A percentile compares a stretch with the other conserved stretches of the same genome.
phyloP scores from a whole-genome alignment of 2,329 filamentous ascomycete species.

The Penicillium sp. region DNA sequence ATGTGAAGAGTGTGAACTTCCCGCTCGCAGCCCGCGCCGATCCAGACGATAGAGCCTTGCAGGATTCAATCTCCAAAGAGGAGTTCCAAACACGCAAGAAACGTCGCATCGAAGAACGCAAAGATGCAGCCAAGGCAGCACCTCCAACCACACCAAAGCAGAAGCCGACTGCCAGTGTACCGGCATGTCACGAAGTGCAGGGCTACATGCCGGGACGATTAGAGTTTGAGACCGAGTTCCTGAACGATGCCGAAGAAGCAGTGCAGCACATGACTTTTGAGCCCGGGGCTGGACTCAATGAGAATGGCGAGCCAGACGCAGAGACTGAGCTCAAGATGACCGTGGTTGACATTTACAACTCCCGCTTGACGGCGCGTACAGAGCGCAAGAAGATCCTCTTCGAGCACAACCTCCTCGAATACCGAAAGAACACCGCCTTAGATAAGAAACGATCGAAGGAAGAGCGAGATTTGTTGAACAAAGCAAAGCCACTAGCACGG shows the following conservation, averaged over 20 bases:
- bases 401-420: constrained; percentile 89
- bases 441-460: constrained; percentile 98
- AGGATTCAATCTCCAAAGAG: constrained; percentile 78
- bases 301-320: constrained; percentile 83
- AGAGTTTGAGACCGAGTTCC: constrained; percentile 96
- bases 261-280: constrained; percentile 99
- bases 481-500: constrained; percentile 90
- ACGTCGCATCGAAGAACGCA: constrained; percentile 83
- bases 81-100: constrained; percentile 94
- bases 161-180: constrained; percentile 92
- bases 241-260: constrained; percentile 96
- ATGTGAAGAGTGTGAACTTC: constrained; percentile 78
- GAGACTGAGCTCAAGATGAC: constrained; percentile 98
- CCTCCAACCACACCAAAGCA: constrained; percentile 84
- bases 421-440: constrained; percentile 80
- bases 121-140: constrained; percentile 80
- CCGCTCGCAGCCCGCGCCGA: constrained; percentile 84
- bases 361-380: constrained; percentile 80
- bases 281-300: constrained; percentile 88
- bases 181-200: constrained; percentile 95
- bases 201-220: constrained; percentile 97
- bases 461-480: constrained; percentile 84
- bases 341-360: constrained; percentile 98
- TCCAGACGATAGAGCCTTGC: constrained; percentile 73
- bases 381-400: constrained; percentile 97